Evolutionary conservation across 345 rosid species (phyloP).

Genomic region (Carallia pectinifolia): DNA sequence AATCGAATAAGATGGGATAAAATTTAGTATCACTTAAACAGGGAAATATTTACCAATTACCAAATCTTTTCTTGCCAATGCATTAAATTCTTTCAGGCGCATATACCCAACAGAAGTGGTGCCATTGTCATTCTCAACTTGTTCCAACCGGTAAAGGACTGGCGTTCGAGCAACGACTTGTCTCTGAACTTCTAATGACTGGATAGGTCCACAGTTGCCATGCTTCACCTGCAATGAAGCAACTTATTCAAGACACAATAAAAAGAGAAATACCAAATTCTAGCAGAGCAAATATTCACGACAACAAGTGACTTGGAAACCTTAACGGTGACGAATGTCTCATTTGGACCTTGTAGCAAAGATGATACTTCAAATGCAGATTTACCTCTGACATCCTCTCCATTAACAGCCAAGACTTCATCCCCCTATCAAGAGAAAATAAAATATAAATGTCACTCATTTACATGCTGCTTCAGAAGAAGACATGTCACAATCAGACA

Average conservation of each 20-base stretch:
- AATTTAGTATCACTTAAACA: background rate
- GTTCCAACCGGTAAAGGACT: slow-evolving; percentile 78
- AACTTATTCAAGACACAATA: background rate
- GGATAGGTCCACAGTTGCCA: slow-evolving; percentile 78
- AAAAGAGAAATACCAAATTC: background rate
- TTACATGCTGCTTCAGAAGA: background rate
- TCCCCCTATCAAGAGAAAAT: slow-evolving; percentile 59
- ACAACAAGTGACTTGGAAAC: slow-evolving; percentile 30
- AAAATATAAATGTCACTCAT: background rate
- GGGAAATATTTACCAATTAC: slow-evolving; percentile 55
- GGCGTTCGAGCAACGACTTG: slow-evolving; percentile 82
- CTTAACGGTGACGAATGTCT: slow-evolving; percentile 79
- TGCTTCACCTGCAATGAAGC: slow-evolving; percentile 69
- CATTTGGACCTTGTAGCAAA: slow-evolving; percentile 87
- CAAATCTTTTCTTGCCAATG: slow-evolving; percentile 89
- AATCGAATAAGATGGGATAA: background rate
- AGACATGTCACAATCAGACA: background rate
- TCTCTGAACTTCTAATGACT: slow-evolving; percentile 69
- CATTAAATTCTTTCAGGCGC: slow-evolving; percentile 89
- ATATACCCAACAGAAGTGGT: slow-evolving; percentile 69
- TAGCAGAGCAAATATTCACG: slow-evolving; percentile 1
- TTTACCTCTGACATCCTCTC: slow-evolving; percentile 75
- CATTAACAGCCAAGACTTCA: slow-evolving; percentile 79
- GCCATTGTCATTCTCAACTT: slow-evolving; percentile 64
- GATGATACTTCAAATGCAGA: slow-evolving; percentile 94